phyloP scores from a whole-genome alignment of 306 rosid genomes.

The Trifolium fragiferum region DNA sequence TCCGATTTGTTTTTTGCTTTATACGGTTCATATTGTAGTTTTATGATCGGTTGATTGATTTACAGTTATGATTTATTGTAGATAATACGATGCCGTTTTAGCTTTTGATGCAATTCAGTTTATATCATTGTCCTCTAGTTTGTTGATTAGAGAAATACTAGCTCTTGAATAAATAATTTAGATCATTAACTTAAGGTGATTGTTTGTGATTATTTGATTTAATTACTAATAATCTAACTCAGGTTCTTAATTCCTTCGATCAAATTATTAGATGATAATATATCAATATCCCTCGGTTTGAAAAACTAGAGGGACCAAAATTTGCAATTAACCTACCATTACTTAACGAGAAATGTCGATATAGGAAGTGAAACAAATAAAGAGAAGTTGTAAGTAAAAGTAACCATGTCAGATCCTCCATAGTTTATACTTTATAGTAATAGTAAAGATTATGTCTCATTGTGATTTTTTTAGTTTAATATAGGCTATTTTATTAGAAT shows the following conservation, averaged over 20 bases:
- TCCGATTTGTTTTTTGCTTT: not conserved
- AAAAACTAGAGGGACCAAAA: too few species aligned
- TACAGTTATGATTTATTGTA: not conserved
- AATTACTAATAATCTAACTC: not conserved
- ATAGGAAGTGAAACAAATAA: not conserved
- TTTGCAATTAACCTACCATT: too few species aligned
- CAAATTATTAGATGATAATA: not conserved
- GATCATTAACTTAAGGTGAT: not conserved
- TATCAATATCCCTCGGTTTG: too few species aligned
- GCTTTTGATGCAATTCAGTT: slow-evolving; percentile 2
- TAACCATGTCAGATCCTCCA: not conserved
- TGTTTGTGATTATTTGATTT: not conserved
- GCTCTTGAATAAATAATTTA: not conserved
- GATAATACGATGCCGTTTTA: slow-evolving; percentile 23
- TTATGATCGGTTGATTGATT: slow-evolving; percentile 3
- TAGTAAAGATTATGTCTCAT: not conserved
- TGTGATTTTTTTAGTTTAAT: not conserved
- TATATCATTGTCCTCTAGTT: not conserved
- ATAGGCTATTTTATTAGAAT: too few species aligned
- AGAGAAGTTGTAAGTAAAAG: not conserved
- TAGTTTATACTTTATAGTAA: too few species aligned
- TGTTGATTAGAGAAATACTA: not conserved
- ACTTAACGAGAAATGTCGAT: not conserved
- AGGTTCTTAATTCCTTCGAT: not conserved
- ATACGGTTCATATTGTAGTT: slow-evolving; percentile 17